Base-by-base conservation (phyloP, 2,329 filamentous ascomycete species). In the Epichloe hybrida region DNA sequence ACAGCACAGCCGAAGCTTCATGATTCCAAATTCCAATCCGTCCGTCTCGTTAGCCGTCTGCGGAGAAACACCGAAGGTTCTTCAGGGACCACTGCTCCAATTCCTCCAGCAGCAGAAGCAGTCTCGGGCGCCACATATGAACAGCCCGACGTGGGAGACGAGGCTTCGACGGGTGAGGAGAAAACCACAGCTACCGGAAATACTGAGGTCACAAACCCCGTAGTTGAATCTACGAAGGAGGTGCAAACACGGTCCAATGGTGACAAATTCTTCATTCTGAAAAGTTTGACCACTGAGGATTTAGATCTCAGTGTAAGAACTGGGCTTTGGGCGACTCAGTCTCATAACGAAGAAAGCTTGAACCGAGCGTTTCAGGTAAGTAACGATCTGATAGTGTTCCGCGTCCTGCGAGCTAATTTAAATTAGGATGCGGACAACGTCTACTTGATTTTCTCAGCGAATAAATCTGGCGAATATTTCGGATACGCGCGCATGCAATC, bases 401-500 rank as follows among this genome's bases (percentile, higher is more conserved):
- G 1, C 3, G 5, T 34, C 17, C 6, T 17, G 2, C 11, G 21
- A 17, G 20, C 46, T 43, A 15, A 53, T 31, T 40, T 3, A 3
- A 36, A 35, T 7, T 39, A 95, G 89, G 72, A 74, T 9, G 80
- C 83, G 13, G 87, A 94, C 49, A 87, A 85, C 60, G 90, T 97
- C 1, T 96, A 90, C 61, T 73, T 97, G 34, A 80, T 97, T 13
- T 97, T 97, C 65, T 97, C 91, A 1, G 91, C 91, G 12, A 97
- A 97, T 67, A 96, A 96, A 62, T 96, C 91, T 0, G 91, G 91
- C 12, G 91, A 96, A 66, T 97, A 96, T 63, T 96, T 93, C 68
- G 91, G 91, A 20, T 96, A 95, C 62, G 91, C 90, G 20, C 81
- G 86, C 38, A 97, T 97, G 91, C 72, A 75, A 9, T 95, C 91